A percentile compares a stretch with the other conserved stretches of the same genome.
phyloP scores from a whole-genome alignment of 2,329 filamentous ascomycete genomes.

The Septoria linicola region DNA sequence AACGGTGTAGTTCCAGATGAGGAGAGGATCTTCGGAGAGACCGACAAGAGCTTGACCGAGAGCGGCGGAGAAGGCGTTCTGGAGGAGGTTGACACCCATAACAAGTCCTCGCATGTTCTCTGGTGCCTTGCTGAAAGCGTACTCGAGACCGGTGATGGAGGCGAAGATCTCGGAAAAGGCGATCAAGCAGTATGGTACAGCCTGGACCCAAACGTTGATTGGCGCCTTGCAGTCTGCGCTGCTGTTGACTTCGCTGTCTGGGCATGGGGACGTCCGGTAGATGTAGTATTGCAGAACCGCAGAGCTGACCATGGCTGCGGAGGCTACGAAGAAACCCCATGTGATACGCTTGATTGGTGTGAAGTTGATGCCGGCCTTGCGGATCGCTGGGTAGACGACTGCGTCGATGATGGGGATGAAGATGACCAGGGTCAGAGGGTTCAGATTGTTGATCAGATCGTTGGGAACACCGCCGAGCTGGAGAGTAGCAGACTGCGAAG shows the following conservation, averaged over 20 bases:
- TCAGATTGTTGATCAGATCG: slow-evolving; percentile 46
- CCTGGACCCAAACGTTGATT: slow-evolving; percentile 47
- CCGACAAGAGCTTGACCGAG: slow-evolving; percentile 63
- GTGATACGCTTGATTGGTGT: slow-evolving; percentile 55
- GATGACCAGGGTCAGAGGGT: slow-evolving; percentile 39
- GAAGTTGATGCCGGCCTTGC: slow-evolving; percentile 44
- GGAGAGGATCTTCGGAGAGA: slow-evolving; percentile 60
- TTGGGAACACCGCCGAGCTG: slow-evolving; percentile 49
- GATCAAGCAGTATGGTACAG: slow-evolving; percentile 46
- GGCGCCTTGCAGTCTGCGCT: slow-evolving; percentile 36
- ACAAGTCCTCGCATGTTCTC: slow-evolving; percentile 50
- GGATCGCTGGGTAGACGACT: slow-evolving; percentile 48
- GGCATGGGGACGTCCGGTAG: slow-evolving; percentile 44
- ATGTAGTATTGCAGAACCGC: slow-evolving; percentile 57
- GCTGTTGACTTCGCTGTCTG: slow-evolving; percentile 19
- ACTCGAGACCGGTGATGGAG: slow-evolving; percentile 47
- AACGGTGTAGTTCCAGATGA: slow-evolving; percentile 67
- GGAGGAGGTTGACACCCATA: slow-evolving; percentile 56
- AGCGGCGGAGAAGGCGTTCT: slow-evolving; percentile 58
- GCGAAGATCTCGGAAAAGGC: slow-evolving; percentile 49
- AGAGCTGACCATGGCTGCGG: slow-evolving; percentile 55
- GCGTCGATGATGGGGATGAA: slow-evolving; percentile 49
- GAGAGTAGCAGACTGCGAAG: slow-evolving; percentile 47
- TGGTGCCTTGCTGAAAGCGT: slow-evolving; percentile 49
- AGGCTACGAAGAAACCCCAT: slow-evolving; percentile 54